Conservation (phyloP, 768 basidiomycete genomes). For the Lactifluus volemus region DNA sequence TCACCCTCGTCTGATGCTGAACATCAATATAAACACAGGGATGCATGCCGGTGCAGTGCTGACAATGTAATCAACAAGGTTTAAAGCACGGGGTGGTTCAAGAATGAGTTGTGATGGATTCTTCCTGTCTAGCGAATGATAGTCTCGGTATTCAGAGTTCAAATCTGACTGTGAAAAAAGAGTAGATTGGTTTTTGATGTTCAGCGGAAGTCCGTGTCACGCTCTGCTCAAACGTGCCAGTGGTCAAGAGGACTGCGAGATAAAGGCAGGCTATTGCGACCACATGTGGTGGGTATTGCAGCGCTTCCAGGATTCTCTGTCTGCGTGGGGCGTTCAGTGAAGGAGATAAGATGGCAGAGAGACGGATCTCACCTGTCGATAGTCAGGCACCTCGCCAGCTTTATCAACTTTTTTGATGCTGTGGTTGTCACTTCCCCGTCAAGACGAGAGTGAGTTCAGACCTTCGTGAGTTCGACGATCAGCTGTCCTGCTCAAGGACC, state of each 20-base stretch:
- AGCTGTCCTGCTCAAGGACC: conserved; percentile 85
- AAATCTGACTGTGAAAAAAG: too few species aligned
- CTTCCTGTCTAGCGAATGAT: too few species aligned
- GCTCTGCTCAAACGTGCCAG: conserved; percentile 55
- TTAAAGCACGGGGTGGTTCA: not conserved
- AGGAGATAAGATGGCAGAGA: not conserved
- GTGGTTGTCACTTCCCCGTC: not conserved
- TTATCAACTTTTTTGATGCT: conserved; percentile 76
- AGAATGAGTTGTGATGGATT: not conserved
- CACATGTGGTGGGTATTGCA: conserved; percentile 86
- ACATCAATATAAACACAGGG: not conserved
- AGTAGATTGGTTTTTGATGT: conserved; percentile 1
- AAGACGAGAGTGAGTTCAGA: conserved; percentile 24
- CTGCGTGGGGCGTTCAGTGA: conserved; percentile 30
- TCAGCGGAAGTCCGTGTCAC: conserved; percentile 34
- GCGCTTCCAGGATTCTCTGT: conserved; percentile 76
- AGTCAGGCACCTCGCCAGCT: conserved; percentile 81
- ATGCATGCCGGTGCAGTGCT: not conserved
- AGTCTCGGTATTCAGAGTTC: too few species aligned
- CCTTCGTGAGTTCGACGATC: conserved; percentile 80
- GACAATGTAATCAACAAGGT: not conserved
- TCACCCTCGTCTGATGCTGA: not conserved
- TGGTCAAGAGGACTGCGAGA: conserved; percentile 66
- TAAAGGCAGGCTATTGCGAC: conserved; percentile 83
- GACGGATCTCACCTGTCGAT: conserved; percentile 61